Conservation (phyloP, 2,329 filamentous ascomycete species). For the Calonectria pauciramosa region DNA sequence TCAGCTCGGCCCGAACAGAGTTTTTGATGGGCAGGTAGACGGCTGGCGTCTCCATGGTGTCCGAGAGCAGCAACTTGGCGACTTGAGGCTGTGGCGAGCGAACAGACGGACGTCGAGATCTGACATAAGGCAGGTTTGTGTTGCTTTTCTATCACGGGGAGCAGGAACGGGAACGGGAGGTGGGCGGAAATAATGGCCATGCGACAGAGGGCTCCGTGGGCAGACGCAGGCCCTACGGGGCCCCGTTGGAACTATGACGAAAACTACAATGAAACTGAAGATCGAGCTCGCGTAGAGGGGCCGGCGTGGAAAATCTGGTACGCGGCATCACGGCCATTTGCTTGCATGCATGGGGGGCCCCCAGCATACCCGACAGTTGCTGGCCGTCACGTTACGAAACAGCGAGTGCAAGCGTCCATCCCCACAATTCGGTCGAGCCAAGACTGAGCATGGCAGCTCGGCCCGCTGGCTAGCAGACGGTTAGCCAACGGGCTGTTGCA, state of each 20-base stretch:
- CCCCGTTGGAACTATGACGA: slow-evolving; percentile 14
- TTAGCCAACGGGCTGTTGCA: background rate
- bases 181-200: background rate
- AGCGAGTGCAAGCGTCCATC: background rate
- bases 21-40: slow-evolving; percentile 34
- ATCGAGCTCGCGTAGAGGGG: slow-evolving; percentile 8
- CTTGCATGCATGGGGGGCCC: slow-evolving; percentile 9
- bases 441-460: slow-evolving; percentile 8
- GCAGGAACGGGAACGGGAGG: background rate
- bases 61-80: slow-evolving; percentile 3
- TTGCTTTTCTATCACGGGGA: background rate
- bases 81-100: background rate
- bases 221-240: background rate
- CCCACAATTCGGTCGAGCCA: background rate
- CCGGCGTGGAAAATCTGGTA: background rate
- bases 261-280: slow-evolving; percentile 22
- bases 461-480: slow-evolving; percentile 9
- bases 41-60: slow-evolving; percentile 33
- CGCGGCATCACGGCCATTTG: slow-evolving; percentile 7
- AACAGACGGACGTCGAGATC: background rate
- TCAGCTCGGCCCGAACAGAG: slow-evolving; percentile 47
- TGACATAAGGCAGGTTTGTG: background rate
- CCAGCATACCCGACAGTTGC: background rate
- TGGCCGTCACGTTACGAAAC: slow-evolving; percentile 14
- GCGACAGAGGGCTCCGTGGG: background rate